Evolutionary conservation across 108 stramenopile genomes (phyloP).

Genomic region (Nitzschia inconspicua): DNA sequence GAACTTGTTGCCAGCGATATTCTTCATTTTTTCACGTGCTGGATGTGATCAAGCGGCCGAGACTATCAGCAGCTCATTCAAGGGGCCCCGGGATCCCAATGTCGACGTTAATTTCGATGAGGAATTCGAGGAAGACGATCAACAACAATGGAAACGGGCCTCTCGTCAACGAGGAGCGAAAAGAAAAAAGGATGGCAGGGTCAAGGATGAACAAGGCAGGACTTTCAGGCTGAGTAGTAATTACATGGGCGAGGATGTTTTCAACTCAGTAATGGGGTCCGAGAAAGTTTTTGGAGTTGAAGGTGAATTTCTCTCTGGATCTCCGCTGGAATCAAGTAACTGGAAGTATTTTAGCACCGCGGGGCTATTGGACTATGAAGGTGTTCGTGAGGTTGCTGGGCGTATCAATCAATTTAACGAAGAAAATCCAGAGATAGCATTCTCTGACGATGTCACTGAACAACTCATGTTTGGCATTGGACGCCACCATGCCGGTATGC

Average conservation of each 20-base stretch:
- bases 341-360: slow-evolving; percentile 55
- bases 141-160: slow-evolving; percentile 21
- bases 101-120: slow-evolving; percentile 18
- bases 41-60: slow-evolving; percentile 88
- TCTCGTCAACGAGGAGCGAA: slow-evolving; percentile 8
- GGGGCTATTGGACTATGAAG: slow-evolving; percentile 62
- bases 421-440: slow-evolving; percentile 75
- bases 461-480: slow-evolving; percentile 79
- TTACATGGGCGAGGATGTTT: slow-evolving; percentile 35
- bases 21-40: slow-evolving; percentile 90
- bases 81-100: slow-evolving; percentile 30
- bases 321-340: slow-evolving; percentile 52
- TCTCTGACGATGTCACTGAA: slow-evolving; percentile 49
- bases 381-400: slow-evolving; percentile 57
- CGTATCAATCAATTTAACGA: slow-evolving; percentile 69
- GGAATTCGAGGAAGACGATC: slow-evolving; percentile 1
- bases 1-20: slow-evolving; percentile 86
- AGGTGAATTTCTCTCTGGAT: slow-evolving; percentile 28
- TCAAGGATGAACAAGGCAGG: slow-evolving; percentile 58
- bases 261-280: slow-evolving; percentile 21
- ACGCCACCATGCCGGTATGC: slow-evolving; percentile 89
- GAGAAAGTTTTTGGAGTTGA: slow-evolving; percentile 7
- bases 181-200: slow-evolving; percentile 9
- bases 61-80: slow-evolving; percentile 42
- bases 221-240: slow-evolving; percentile 57